Base-by-base conservation (phyloP, 106 monocot genomes). In the Dioscorea dumetorum region DNA sequence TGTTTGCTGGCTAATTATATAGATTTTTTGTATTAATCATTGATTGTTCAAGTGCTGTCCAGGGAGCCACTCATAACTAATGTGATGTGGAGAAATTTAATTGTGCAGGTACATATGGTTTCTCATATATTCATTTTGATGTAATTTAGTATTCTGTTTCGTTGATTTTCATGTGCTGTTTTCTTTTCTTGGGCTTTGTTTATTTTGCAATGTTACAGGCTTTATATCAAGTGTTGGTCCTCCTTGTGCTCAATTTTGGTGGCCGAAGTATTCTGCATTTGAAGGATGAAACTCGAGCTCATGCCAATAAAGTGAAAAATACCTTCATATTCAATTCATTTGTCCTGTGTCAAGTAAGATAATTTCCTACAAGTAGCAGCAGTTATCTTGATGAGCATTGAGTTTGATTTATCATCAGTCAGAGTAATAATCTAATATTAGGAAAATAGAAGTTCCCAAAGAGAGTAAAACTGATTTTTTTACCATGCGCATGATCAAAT, bases 41-140 rank as follows among this genome's bases (percentile, higher is more conserved):
- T 20, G 16, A 23, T 11, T 67, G 28, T 28, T 28, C 28, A 28
- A 34, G 24, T 16, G 15, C 18, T 53, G 68, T 33, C 48, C 78
- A 91, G 91, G 76, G 93, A 84, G 56, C 86, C 87, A 53, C 78
- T 90, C 24, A 73, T 92, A 33, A 88, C 91, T 21, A 75, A 94
- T 74, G 76, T 90, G 64, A 94, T 94, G 94, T 94, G 94, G 94
- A 82, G 94, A 50, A 94, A 94, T 73, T 58, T 94, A n/a, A 15
- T 87, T 8, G 64, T 93, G 13, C 88, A 88, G 80, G 92, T 88
- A 75, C 61, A 31, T 49, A 31, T 60, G 24, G 58, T 50, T 60
- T 13, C 32, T 3, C 8, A 62, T 24, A 54, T 54, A 13, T 8
- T 54, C 7, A 8, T 15, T 14, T 54, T 19, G 8, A 7, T 22